Base-by-base conservation (phyloP, 1,284 basidiomycete species). In the Megacollybia platyphylla region DNA sequence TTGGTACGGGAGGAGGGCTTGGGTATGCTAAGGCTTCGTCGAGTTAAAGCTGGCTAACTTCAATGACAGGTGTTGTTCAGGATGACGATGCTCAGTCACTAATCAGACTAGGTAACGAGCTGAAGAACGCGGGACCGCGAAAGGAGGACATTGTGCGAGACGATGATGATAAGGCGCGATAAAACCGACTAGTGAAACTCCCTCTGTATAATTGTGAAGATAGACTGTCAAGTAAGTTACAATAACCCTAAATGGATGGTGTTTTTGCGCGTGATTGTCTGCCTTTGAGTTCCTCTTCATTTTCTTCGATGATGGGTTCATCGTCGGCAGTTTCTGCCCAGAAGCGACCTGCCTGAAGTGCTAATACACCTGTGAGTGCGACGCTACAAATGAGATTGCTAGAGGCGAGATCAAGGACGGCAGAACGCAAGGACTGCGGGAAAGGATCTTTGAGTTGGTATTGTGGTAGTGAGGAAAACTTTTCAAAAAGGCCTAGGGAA, bases 61-160 rank as follows among this genome's bases (percentile, higher is more conserved):
- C 39, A 43, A 47, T 40, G 36, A 42, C 48, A 79, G 82, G 82
- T 39, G 79, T 80, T 40, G 68, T 86, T 13, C 59, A 86, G 44
- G 84, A 87, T 51, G 80, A 81, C 48, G 79, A 81, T 50, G 82
- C 79, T 1, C 73, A 79, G 59, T 74, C 72, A 7, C 67, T 88
- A 50, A 75, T 87, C 42, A 83, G 80, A 8, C 78, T 83, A 56
- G 80, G 83, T 17, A 70, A 66, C 46, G 86, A 89, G 60, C 68
- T 88, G 47, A 82, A 79, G 57, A 75, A 81, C 53, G 74, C 71
- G 39, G 83, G 73, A 59, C 85, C 87, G 17, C 69, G 84, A 54
- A 90, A 89, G 61, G 87, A 88, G 63, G 87, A 90, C 58, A 88
- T 90, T 51, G 78, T 90, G 42, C 80, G 87, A 56, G 85, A 85